Evolutionary conservation across 2,329 filamentous ascomycete genomes (phyloP).

Genomic region (Fusarium burgessii): DNA sequence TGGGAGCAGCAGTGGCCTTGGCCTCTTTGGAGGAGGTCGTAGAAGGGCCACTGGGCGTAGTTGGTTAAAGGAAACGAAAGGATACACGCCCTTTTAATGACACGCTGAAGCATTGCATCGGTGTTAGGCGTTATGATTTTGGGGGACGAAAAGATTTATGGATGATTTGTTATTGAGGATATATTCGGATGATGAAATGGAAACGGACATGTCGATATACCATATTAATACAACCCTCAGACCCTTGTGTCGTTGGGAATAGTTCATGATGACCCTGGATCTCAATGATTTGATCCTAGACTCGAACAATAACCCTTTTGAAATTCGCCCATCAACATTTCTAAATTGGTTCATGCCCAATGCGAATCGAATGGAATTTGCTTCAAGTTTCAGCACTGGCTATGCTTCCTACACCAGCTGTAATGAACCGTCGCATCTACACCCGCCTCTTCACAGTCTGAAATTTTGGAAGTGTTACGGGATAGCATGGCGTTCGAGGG

Average conservation of each 20-base stretch:
- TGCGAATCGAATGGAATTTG: no score
- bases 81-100: conserved; percentile 5
- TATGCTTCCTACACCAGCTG: no score
- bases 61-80: conserved; percentile 10
- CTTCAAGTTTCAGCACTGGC: no score
- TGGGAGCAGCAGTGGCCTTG: conserved; percentile 79
- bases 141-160: conserved; percentile 3
- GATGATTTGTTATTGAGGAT: background rate
- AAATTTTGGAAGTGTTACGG: no score
- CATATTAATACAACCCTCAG: background rate
- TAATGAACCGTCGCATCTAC: no score
- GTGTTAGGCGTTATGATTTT: conserved; percentile 22
- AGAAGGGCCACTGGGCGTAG: conserved; percentile 32
- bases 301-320: background rate
- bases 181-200: background rate
- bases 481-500: no score
- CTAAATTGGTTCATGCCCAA: background rate
- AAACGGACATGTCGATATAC: background rate
- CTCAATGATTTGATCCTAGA: background rate
- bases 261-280: background rate
- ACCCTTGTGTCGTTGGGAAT: background rate
- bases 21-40: conserved; percentile 55
- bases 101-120: conserved; percentile 20
- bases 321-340: background rate
- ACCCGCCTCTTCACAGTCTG: no score